Evolutionary conservation across 768 basidiomycete genomes (phyloP).

Genomic region (Dioszegia hungarica): DNA sequence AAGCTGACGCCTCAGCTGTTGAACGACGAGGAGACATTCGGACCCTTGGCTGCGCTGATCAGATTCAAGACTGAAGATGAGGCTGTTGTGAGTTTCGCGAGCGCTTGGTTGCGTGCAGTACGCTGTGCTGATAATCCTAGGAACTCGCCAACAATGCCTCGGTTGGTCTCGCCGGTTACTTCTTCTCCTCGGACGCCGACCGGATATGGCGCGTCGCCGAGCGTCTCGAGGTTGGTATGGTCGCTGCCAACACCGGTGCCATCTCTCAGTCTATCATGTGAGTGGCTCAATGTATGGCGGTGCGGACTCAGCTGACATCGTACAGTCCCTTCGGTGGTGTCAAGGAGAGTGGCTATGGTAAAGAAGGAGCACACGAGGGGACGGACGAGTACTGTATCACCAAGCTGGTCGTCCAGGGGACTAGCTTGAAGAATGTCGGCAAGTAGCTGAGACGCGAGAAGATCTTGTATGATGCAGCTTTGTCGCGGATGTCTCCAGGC

Average conservation of each 20-base stretch:
- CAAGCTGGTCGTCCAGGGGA: constrained; percentile 33
- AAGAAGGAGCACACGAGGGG: constrained; percentile 77
- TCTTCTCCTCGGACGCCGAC: constrained; percentile 80
- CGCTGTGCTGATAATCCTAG: background rate
- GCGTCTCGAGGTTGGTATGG: constrained; percentile 88
- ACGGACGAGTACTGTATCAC: constrained; percentile 64
- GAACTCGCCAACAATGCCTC: constrained; percentile 74
- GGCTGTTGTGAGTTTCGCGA: constrained; percentile 59
- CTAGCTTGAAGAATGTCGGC: constrained; percentile 8
- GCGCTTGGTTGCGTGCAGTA: too few relatives aligned
- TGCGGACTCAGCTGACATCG: background rate
- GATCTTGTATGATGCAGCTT: too few relatives aligned
- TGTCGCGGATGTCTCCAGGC: too few relatives aligned
- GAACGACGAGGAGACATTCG: constrained; percentile 87
- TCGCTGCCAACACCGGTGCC: constrained; percentile 46
- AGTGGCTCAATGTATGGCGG: constrained; percentile 7
- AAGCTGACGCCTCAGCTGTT: constrained; percentile 50
- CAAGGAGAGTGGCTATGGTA: constrained; percentile 74
- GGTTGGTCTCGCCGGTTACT: constrained; percentile 88
- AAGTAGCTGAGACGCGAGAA: background rate
- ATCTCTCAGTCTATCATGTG: constrained; percentile 43
- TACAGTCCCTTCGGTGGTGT: constrained; percentile 35
- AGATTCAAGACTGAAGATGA: constrained; percentile 94
- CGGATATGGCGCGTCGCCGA: constrained; percentile 93
- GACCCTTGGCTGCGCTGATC: constrained; percentile 59